Evolutionary conservation across 495 filamentous ascomycete genomes (phyloP).

Genomic region (Aspergillus homomorphus): DNA sequence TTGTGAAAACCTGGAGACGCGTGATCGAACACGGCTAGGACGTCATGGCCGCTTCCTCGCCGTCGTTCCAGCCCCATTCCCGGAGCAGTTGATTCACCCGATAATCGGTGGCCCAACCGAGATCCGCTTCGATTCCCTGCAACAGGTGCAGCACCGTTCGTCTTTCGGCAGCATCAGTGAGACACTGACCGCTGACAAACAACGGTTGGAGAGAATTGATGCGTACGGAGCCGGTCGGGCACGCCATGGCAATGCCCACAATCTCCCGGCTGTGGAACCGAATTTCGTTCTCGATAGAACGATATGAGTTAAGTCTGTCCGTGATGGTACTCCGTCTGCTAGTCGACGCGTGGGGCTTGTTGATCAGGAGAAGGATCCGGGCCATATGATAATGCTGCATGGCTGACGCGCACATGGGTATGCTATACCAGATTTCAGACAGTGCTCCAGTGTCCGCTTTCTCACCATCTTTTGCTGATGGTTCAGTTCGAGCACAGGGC

Average conservation of each 20-base stretch:
- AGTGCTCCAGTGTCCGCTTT: constrained; percentile 38
- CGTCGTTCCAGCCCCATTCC: constrained; percentile 53
- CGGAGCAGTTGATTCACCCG: constrained; percentile 53
- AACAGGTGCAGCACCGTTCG: constrained; percentile 50
- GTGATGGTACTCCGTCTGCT: constrained; percentile 48
- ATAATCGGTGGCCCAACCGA: constrained; percentile 64
- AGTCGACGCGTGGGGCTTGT: constrained; percentile 59
- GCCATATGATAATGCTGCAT: constrained; percentile 68
- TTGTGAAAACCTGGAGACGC: too few relatives aligned
- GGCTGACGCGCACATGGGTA: constrained; percentile 60
- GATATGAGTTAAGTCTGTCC: constrained; percentile 51
- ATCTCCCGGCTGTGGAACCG: constrained; percentile 58
- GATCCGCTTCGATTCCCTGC: constrained; percentile 55
- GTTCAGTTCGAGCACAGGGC: constrained; percentile 45
- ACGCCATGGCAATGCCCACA: constrained; percentile 51
- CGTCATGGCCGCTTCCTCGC: constrained; percentile 1
- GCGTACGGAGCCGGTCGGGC: constrained; percentile 52
- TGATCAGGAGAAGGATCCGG: constrained; percentile 57
- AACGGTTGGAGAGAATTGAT: constrained; percentile 61
- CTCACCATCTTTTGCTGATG: constrained; percentile 21
- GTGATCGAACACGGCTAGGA: neutral
- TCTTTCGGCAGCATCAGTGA: constrained; percentile 49
- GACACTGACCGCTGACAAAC: constrained; percentile 60
- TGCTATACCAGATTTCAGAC: constrained; percentile 60
- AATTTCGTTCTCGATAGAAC: constrained; percentile 51